Base-by-base conservation (phyloP, 192 early-diverging fungal genomes). In the Martensiomyces pterosporus region DNA sequence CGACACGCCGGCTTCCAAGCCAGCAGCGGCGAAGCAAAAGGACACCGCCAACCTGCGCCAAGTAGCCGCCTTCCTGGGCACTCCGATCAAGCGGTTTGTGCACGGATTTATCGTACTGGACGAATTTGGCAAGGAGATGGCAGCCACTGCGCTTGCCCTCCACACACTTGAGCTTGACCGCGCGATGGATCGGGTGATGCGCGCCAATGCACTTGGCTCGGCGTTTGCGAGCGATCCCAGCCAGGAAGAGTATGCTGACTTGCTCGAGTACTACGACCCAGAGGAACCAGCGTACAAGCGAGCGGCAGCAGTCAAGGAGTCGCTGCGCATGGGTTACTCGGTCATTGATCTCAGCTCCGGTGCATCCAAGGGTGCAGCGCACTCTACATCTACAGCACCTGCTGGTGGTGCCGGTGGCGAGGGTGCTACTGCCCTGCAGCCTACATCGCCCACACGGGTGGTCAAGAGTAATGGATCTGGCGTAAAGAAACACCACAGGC, bases 101-200 rank as follows among this genome's bases (percentile, higher is more conserved):
- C 64, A 81, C 29, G 71, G 75, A 2, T 81, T 72, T 40, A 81
- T 83, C 40, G 76, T 83, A 3, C 47, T 83, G 1, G 76, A 83
- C 50, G 80, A 81, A 29, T 83, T 83, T 47, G 80, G 76, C 41
- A 83, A 83, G 50, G 81, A 83, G 49, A 58, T 83, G 45, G 79
- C 80, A 1, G 80, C 80, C 0, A 67, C 69, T 0, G 76, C 77
- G 1, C 50, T 83, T 24, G 81, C 79, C 9, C 43, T 73, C 15
- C 80, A 83, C 23, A 59, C 51, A 9, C 17, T 67, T 24, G 71
- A 72, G 34, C 36, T 65, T 16, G 69, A 72, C 7, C 29, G 52
- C 1, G 22, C 49, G 16, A 43, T 64, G 47, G 67, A 64, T 2
- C 46, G 37, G 5, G 29, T 32, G 6, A 32, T 32, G 29, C 29